Evolutionary conservation across 1,284 basidiomycete species (phyloP), one percentile per base, ranked within the genome.

Genomic region (Omphalotus olearius): DNA sequence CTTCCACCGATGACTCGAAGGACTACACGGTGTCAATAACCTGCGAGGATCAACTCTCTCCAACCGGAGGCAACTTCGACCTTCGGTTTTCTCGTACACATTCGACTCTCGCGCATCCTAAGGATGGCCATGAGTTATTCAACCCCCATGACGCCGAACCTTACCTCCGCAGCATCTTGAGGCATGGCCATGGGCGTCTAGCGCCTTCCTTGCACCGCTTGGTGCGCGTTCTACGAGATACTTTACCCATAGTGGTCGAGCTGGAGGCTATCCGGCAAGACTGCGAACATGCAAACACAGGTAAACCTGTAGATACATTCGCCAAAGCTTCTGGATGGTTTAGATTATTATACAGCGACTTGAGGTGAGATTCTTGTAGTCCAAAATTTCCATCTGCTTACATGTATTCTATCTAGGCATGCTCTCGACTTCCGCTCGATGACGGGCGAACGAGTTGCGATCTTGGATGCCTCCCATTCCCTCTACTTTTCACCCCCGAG

Each of bases 271-370:
- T 91, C 40, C 70, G 76, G 17, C 64, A 60, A 4, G 56, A 64
- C 20, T 62, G 65, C 30, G 63, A 68, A 56, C 56, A 64, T 50
- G 65, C 62, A 51, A 71, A 69, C n/a, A 25, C 18, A 17, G 44
- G 46, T 16, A 36, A 35, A 20, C 16, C 37, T 53, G 72, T 88
- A 16, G 85, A 88, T 57, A 79, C 80, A 10, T 83, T 86, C 63
- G 78, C 87, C 5, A 91, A 90, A 65, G 78, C 84, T 3, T 82
- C 85, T 36, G 85, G 85, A 4, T 92, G 90, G 90, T 91, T 85
- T 69, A 72, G 90, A 47, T 65, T 92, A 30, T 66, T 88, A 43
- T 88, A 88, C 57, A 76, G 79, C 10, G 82, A 87, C 61, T 70
- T 82, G 28, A 76, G 78, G 83, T 84, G 64, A 50, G 70, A 59